These are phyloP conservation scores for Blastomyces parvus DNA, from an alignment of 2,329 filamentous ascomycete genomes.

Conservation along the genomic window DNA sequence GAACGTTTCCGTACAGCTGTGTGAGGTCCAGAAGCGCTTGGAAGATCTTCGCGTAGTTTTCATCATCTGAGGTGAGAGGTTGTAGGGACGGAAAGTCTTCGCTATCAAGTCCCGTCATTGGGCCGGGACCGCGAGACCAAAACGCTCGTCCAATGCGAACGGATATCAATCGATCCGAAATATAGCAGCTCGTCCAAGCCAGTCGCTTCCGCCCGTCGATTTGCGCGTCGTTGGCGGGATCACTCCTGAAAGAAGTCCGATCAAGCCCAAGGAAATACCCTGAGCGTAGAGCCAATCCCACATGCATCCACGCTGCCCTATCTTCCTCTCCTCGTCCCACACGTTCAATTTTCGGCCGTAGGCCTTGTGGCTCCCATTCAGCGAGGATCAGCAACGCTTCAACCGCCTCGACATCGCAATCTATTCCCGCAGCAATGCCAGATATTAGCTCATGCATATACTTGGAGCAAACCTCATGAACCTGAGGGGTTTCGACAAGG, in stretches of 20 bases:
- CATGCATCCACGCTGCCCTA: constrained; percentile 67
- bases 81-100: constrained; percentile 60
- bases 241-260: constrained; percentile 55
- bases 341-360: constrained; percentile 49
- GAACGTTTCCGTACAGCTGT: constrained; percentile 62
- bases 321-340: constrained; percentile 66
- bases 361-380: constrained; percentile 62
- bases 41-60: constrained; percentile 59
- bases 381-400: constrained; percentile 61
- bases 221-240: constrained; percentile 49
- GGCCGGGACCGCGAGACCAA: constrained; percentile 62
- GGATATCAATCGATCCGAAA: constrained; percentile 58
- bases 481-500: constrained; percentile 51
- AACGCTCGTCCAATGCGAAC: constrained; percentile 63
- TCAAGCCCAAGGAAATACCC: constrained; percentile 63
- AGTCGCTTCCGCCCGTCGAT: constrained; percentile 54
- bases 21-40: constrained; percentile 63
- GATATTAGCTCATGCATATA: constrained; percentile 63
- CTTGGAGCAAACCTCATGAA: constrained; percentile 57
- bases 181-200: constrained; percentile 61
- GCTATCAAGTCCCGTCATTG: constrained; percentile 53
- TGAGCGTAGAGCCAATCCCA: constrained; percentile 58
- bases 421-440: constrained; percentile 55
- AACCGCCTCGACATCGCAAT: constrained; percentile 60
- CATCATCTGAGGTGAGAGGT: constrained; percentile 48